Evolutionary conservation across 2,329 filamentous ascomycete species (phyloP).

Genomic region (Alternaria sp.): DNA sequence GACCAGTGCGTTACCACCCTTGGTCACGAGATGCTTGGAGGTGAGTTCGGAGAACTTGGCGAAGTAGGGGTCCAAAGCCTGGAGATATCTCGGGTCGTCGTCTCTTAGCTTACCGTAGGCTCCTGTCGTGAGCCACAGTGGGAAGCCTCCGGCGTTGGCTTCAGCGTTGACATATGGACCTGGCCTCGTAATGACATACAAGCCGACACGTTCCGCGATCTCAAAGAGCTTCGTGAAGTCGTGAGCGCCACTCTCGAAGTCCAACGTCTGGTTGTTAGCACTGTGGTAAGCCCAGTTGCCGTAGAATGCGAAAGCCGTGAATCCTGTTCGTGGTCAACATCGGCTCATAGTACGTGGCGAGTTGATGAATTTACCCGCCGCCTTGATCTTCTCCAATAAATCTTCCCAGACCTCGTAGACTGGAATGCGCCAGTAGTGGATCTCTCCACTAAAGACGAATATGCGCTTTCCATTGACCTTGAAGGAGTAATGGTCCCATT

Average conservation of each 20-base stretch:
- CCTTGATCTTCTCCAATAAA: constrained; percentile 61
- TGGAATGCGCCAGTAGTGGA: constrained; percentile 58
- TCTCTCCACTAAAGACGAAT: constrained; percentile 61
- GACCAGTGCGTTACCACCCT: constrained; percentile 63
- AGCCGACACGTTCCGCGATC: constrained; percentile 60
- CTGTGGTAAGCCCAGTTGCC: constrained; percentile 59
- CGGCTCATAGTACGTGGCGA: background rate
- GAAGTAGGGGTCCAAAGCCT: constrained; percentile 63
- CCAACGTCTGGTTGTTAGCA: constrained; percentile 53
- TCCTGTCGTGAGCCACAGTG: constrained; percentile 68
- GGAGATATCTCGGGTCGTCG: constrained; percentile 60
- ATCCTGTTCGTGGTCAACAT: constrained; percentile 39
- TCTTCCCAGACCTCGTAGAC: constrained; percentile 60
- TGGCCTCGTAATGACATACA: constrained; percentile 64
- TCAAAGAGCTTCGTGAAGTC: constrained; percentile 61
- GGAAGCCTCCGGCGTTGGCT: constrained; percentile 67
- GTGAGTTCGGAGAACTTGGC: constrained; percentile 59
- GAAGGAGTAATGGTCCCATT: constrained; percentile 64
- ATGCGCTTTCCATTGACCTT: constrained; percentile 59
- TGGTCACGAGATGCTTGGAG: constrained; percentile 61
- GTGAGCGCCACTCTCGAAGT: constrained; percentile 61
- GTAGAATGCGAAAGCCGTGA: constrained; percentile 58
- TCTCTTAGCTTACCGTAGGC: constrained; percentile 62
- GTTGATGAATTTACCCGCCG: constrained; percentile 32
- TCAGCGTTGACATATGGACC: constrained; percentile 71